Percentiles rank a stretch among this genome's conserved stretches.
Evolutionary conservation across 2,329 filamentous ascomycete species (phyloP).

Genomic region (Pseudogymnoascus sp.): DNA sequence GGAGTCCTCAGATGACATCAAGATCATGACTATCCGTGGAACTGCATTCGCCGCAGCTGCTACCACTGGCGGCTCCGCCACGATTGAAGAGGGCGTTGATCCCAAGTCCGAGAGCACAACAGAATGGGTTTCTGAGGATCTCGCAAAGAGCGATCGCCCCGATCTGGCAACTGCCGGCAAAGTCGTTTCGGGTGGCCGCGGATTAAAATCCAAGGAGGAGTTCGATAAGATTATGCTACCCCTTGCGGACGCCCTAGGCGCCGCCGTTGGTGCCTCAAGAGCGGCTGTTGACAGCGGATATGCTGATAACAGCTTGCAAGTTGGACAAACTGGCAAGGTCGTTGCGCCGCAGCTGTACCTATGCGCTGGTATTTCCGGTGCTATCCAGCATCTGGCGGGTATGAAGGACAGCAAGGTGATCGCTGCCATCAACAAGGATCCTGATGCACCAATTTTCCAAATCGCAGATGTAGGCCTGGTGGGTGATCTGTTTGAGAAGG

Average conservation of each 20-base stretch:
- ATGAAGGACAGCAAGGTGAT: constrained; percentile 99
- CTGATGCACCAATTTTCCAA: constrained; percentile 96
- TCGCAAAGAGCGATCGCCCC: constrained; percentile 87
- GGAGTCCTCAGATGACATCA: constrained; percentile 77
- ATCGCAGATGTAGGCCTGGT: constrained; percentile 93
- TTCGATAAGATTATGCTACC: constrained; percentile 91
- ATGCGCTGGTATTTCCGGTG: constrained; percentile 90
- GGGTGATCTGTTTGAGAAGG: constrained; percentile 90
- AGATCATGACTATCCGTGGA: constrained; percentile 85
- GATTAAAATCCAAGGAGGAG: constrained; percentile 95
- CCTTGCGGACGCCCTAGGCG: constrained; percentile 83
- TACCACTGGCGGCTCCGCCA: constrained; percentile 63
- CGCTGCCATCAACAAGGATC: constrained; percentile 96
- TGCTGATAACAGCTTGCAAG: constrained; percentile 95
- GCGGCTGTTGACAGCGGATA: constrained; percentile 96
- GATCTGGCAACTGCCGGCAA: constrained; percentile 83
- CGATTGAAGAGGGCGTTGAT: constrained; percentile 75
- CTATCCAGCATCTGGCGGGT: constrained; percentile 94
- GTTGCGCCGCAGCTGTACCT: constrained; percentile 94
- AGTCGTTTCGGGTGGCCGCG: constrained; percentile 89
- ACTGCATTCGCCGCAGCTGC: constrained; percentile 80
- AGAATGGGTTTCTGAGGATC: constrained; percentile 90
- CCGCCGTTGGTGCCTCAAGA: constrained; percentile 90
- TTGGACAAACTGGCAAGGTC: constrained; percentile 98
- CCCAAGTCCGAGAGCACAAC: constrained; percentile 66